Conservation (phyloP, 148 eudicot species). For the Pharnaceum exiguum region DNA sequence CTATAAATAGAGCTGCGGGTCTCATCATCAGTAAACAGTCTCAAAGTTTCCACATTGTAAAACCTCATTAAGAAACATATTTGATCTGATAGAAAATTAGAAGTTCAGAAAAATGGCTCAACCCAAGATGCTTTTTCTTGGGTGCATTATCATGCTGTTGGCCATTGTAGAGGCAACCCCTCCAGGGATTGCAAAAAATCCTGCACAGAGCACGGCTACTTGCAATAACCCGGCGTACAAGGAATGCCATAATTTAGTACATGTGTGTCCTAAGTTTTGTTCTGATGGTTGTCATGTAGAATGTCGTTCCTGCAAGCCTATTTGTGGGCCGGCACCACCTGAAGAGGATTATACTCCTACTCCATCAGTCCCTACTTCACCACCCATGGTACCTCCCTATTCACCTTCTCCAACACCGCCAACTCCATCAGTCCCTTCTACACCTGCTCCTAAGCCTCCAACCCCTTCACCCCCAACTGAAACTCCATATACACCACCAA, state of each 20-base stretch:
- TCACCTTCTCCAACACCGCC: slow-evolving; percentile 7
- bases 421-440: background rate
- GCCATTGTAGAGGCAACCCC: slow-evolving; percentile 37
- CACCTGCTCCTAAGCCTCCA: slow-evolving; percentile 15
- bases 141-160: slow-evolving; percentile 27
- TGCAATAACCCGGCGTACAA: slow-evolving; percentile 41
- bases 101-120: slow-evolving; percentile 20
- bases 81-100: background rate
- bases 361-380: background rate
- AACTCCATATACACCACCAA: slow-evolving; percentile 9
- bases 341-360: background rate
- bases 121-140: slow-evolving; percentile 23
- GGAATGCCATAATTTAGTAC: slow-evolving; percentile 44
- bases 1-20: no score
- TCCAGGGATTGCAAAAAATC: slow-evolving; percentile 42
- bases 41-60: no score
- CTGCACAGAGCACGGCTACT: slow-evolving; percentile 32
- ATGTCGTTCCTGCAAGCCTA: slow-evolving; percentile 54
- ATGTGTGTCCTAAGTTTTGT: slow-evolving; percentile 59
- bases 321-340: slow-evolving; percentile 15
- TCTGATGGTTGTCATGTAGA: slow-evolving; percentile 45
- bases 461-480: slow-evolving; percentile 12
- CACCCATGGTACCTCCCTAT: slow-evolving; percentile 8
- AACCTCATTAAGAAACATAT: no score
- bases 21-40: no score